Percentiles rank a stretch among this genome's conserved stretches.
These are phyloP conservation scores for Neurospora intermedia DNA, from an alignment of 495 filamentous ascomycete species.

Conservation along the genomic window DNA sequence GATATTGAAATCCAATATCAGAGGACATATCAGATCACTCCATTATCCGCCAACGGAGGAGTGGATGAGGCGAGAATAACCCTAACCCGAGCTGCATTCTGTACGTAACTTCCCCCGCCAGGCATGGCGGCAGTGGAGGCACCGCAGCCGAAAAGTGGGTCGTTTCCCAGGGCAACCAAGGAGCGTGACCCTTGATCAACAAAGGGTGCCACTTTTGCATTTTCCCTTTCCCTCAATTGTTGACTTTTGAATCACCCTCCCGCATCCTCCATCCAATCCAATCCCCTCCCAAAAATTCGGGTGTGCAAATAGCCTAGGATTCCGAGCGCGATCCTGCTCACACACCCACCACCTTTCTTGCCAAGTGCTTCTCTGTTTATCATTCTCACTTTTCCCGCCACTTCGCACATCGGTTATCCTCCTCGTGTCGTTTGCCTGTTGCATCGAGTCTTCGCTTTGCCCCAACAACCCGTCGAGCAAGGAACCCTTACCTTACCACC, in stretches of 20 bases:
- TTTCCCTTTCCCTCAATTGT: background rate
- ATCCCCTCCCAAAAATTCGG: too few relatives aligned
- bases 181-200: background rate
- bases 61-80: background rate
- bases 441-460: background rate
- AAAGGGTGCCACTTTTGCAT: background rate
- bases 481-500: background rate
- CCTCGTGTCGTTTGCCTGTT: background rate
- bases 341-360: background rate
- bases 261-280: too few relatives aligned
- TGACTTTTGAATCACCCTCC: background rate
- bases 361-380: background rate
- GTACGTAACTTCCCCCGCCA: background rate
- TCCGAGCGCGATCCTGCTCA: background rate
- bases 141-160: background rate
- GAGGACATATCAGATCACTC: background rate
- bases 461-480: background rate
- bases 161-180: background rate
- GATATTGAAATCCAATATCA: background rate
- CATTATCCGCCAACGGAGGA: background rate
- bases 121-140: background rate
- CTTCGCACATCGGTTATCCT: background rate
- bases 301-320: background rate
- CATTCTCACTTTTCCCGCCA: background rate
- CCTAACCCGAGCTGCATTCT: background rate